Evolutionary conservation across 2,329 filamentous ascomycete species (phyloP).

Genomic region (Rhexocercosporidium sp.): DNA sequence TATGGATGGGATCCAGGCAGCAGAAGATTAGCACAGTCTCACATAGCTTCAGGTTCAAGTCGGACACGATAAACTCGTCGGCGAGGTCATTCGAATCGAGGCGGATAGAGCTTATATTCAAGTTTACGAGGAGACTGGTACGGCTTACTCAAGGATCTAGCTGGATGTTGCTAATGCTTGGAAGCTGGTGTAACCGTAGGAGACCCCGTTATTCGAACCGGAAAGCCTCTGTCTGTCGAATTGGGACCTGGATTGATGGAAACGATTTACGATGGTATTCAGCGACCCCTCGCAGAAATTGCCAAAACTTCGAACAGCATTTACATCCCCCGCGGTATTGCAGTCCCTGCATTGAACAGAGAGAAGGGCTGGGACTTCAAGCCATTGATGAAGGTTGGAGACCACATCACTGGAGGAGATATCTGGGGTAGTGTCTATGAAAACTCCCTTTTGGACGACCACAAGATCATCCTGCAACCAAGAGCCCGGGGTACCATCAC

Average conservation of each 20-base stretch:
- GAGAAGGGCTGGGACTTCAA: constrained; percentile 96
- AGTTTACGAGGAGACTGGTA: constrained; percentile 99
- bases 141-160: constrained; percentile 34
- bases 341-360: constrained; percentile 85
- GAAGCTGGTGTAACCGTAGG: constrained; percentile 92
- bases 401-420: constrained; percentile 95
- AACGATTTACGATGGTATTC: constrained; percentile 99
- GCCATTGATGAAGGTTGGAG: constrained; percentile 88
- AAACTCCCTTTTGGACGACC: constrained; percentile 91
- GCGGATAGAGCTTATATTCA: constrained; percentile 96
- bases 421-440: constrained; percentile 95
- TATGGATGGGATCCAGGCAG: constrained; percentile 22
- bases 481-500: constrained; percentile 91
- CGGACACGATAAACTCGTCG: constrained; percentile 88
- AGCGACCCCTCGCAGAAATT: constrained; percentile 89
- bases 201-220: constrained; percentile 87
- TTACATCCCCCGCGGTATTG: constrained; percentile 95
- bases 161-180: constrained; percentile 34
- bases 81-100: constrained; percentile 98
- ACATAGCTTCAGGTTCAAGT: constrained; percentile 73
- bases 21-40: constrained; percentile 51
- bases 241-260: constrained; percentile 96
- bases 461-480: constrained; percentile 92
- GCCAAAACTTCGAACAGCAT: constrained; percentile 80
- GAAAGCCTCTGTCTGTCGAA: constrained; percentile 96